Evolutionary conservation across 768 basidiomycete genomes (phyloP), one percentile per base, ranked within the genome.

Genomic region (Termitomyces eurrhizus): DNA sequence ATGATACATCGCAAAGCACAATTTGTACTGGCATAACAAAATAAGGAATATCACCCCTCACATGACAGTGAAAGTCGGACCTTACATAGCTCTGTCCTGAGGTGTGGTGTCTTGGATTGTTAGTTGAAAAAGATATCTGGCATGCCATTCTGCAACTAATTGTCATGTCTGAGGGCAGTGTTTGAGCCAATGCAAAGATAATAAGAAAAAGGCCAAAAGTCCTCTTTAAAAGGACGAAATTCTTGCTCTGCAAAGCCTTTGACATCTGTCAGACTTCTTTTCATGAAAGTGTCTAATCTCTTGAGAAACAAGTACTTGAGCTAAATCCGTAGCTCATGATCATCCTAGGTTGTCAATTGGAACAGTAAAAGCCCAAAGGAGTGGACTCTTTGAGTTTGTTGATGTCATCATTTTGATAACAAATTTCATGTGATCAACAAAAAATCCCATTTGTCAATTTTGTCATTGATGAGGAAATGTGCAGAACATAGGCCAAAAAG

Each of bases 61-160:
- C 44, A 60, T 58, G 35, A 51, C 50, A 36, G 18, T 60, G 21
- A 54, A 39, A 60, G 60, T 62, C 68, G 48, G 65, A 68, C 67
- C 67, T 68, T 65, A 65, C n/a, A 53, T 46, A 50, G 55, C 54
- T 52, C 29, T 62, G 52, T 67, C 65, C n/a, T n/a, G n/a, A 2
- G 55, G 46, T 26, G 64, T 44, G 44, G 54, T 42, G 37, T 59
- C 52, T 46, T 49, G 57, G 16, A 58, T 37, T 42, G 63, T 66
- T 32, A 69, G 60, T 60, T 66, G 68, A 69, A 87, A 87, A 35
- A 89, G 79, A 69, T 80, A 79, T 66, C 76, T 82, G 61, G 78
- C 78, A 64, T 89, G 86, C 79, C 83, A 82, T 69, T 87, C 82
- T n/a, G 87, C 84, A 62, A 88, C 78, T 51, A 75, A 76, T 67